Percentiles rank a stretch among this genome's conserved stretches.
These are phyloP conservation scores for Pseudonectria foliicola DNA, from an alignment of 2,329 filamentous ascomycete genomes.

Conservation along the genomic window DNA sequence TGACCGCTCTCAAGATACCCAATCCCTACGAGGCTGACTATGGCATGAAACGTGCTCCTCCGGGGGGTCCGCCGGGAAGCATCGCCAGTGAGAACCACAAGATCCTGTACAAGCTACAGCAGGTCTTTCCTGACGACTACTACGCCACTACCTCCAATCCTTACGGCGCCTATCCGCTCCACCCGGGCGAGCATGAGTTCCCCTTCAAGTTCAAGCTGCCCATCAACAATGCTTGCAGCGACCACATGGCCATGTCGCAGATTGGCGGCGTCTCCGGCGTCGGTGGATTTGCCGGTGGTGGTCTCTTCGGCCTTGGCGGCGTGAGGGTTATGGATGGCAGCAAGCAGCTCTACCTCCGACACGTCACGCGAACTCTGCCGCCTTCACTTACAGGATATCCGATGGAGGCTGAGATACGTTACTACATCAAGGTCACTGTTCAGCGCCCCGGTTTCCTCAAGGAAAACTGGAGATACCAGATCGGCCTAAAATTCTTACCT, in stretches of 20 bases:
- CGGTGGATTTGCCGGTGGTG: slow-evolving; percentile 42
- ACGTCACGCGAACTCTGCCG: slow-evolving; percentile 81
- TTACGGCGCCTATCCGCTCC: slow-evolving; percentile 50
- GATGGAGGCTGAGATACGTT: slow-evolving; percentile 80
- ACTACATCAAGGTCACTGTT: slow-evolving; percentile 93
- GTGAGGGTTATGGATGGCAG: slow-evolving; percentile 57
- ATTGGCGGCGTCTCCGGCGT: slow-evolving; percentile 47
- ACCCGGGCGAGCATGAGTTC: slow-evolving; percentile 66
- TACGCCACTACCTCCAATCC: slow-evolving; percentile 31
- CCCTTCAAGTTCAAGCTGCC: slow-evolving; percentile 72
- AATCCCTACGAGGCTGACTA: slow-evolving; percentile 36
- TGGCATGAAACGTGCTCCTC: slow-evolving; percentile 23
- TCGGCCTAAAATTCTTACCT: slow-evolving; percentile 78
- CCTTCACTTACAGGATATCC: slow-evolving; percentile 85
- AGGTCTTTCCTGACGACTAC: slow-evolving; percentile 61
- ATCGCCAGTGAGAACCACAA: slow-evolving; percentile 56
- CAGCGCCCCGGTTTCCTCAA: slow-evolving; percentile 83
- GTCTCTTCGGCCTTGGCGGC: slow-evolving; percentile 42
- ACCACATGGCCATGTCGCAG: slow-evolving; percentile 44
- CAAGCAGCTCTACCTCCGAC: slow-evolving; percentile 54
- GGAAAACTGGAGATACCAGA: slow-evolving; percentile 69
- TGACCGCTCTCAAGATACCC: slow-evolving; percentile 54
- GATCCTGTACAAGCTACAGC: slow-evolving; percentile 66
- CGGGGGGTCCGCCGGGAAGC: slow-evolving; percentile 31
- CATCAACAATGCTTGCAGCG: slow-evolving; percentile 66